phyloP scores from a whole-genome alignment of 1,284 basidiomycete genomes.

The Trametes hirsuta region DNA sequence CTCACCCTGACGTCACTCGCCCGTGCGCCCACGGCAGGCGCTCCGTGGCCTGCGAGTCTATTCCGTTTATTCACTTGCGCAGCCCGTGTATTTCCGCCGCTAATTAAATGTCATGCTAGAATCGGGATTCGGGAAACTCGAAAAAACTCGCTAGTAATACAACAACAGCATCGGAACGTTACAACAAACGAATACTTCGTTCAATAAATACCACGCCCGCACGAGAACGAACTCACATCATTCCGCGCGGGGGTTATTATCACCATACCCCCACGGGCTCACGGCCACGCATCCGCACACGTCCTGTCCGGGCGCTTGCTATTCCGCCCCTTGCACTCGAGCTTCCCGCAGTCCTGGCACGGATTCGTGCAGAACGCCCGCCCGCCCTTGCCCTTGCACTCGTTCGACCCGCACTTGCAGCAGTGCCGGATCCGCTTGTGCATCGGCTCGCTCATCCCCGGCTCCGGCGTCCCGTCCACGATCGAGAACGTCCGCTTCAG shows the following conservation, averaged over 20 bases:
- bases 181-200: not conserved
- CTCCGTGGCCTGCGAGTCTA: not conserved
- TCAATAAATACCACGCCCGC: slow-evolving; percentile 3
- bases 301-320: slow-evolving; percentile 72
- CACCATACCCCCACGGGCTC: not conserved
- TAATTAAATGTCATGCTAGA: not conserved
- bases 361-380: slow-evolving; percentile 66
- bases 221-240: not conserved
- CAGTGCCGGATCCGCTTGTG: slow-evolving; percentile 54
- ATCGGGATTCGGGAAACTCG: not conserved
- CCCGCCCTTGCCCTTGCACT: slow-evolving; percentile 79
- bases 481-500: slow-evolving; percentile 37
- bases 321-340: slow-evolving; percentile 73
- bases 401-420: slow-evolving; percentile 74
- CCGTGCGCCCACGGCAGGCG: not conserved
- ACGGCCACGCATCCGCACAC: slow-evolving; percentile 64
- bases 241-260: not conserved
- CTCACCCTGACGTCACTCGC: slow-evolving; percentile 6
- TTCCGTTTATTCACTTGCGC: not conserved
- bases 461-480: slow-evolving; percentile 30
- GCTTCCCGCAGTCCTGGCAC: slow-evolving; percentile 76
- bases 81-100: slow-evolving; percentile 7
- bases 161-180: slow-evolving; percentile 3
- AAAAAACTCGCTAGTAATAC: slow-evolving; percentile 3
- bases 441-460: slow-evolving; percentile 29